phyloP scores from a whole-genome alignment of 2,329 filamentous ascomycete genomes.

The Penicillium aurantiogriseum region DNA sequence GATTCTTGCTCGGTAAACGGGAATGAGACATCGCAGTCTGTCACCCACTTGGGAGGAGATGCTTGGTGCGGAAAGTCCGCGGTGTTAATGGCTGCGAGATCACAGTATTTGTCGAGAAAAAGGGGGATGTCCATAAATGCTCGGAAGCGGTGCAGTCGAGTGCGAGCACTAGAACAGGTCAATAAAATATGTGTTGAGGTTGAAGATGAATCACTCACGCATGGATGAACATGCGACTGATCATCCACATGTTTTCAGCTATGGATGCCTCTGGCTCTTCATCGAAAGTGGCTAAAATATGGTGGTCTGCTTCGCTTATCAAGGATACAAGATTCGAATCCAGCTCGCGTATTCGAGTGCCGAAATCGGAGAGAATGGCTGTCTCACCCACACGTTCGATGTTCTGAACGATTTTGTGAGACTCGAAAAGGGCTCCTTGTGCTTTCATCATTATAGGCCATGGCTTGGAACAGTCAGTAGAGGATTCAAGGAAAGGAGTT shows the following conservation, averaged over 20 bases:
- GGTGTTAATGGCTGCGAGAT: slow-evolving; percentile 22
- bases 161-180: slow-evolving; percentile 16
- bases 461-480: slow-evolving; percentile 14
- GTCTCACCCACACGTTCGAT: slow-evolving; percentile 12
- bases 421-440: slow-evolving; percentile 19
- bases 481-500: background rate
- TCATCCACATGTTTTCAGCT: slow-evolving; percentile 19
- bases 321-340: slow-evolving; percentile 13
- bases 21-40: slow-evolving; percentile 17
- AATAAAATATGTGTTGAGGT: background rate
- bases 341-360: slow-evolving; percentile 12
- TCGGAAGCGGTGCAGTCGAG: slow-evolving; percentile 24
- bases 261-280: slow-evolving; percentile 17
- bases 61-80: slow-evolving; percentile 3
- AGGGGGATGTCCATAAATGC: slow-evolving; percentile 27
- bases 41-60: slow-evolving; percentile 2
- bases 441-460: slow-evolving; percentile 23
- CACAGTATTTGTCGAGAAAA: slow-evolving; percentile 26
- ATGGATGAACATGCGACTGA: slow-evolving; percentile 19
- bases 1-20: slow-evolving; percentile 29
- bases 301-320: slow-evolving; percentile 17
- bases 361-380: slow-evolving; percentile 2
- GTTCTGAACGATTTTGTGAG: slow-evolving; percentile 13
- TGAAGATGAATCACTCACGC: slow-evolving; percentile 13
- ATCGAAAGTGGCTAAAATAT: slow-evolving; percentile 10